A percentile compares a stretch with the other conserved stretches of the same genome.
Evolutionary conservation across 2,329 filamentous ascomycete species (phyloP).

Genomic region (Aspergillus tubingensis): DNA sequence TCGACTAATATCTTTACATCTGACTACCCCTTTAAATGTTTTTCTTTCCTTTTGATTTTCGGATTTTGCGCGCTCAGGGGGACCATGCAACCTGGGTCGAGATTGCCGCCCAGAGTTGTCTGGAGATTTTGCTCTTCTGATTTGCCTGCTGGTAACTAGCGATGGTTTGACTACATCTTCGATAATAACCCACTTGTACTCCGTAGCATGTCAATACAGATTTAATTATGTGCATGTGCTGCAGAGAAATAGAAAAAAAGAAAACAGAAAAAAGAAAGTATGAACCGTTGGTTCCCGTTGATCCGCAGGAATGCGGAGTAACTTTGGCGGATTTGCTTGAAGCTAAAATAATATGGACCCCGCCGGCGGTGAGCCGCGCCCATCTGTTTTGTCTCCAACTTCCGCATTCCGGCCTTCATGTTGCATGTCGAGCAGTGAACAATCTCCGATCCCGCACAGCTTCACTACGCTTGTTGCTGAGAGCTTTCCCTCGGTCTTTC

Average conservation of each 20-base stretch:
- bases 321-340: background rate
- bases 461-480: background rate
- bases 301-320: slow-evolving; percentile 4
- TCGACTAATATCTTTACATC: slow-evolving; percentile 35
- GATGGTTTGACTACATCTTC: slow-evolving; percentile 43
- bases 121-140: slow-evolving; percentile 35
- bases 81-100: slow-evolving; percentile 29
- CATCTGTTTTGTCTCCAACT: background rate
- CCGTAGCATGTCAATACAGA: slow-evolving; percentile 43
- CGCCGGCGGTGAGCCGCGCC: slow-evolving; percentile 11
- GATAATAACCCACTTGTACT: slow-evolving; percentile 47
- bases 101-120: slow-evolving; percentile 15
- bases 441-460: background rate
- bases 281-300: background rate
- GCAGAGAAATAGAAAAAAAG: background rate
- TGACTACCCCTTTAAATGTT: slow-evolving; percentile 37
- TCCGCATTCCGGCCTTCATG: background rate
- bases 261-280: background rate
- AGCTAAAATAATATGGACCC: background rate
- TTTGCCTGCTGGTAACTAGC: slow-evolving; percentile 45
- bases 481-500: background rate
- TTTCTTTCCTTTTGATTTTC: slow-evolving; percentile 22
- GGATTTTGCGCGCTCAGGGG: slow-evolving; percentile 34
- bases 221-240: slow-evolving; percentile 31
- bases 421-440: background rate